Evolutionary conservation across 768 basidiomycete genomes (phyloP).

Genomic region (Mycena galopus): DNA sequence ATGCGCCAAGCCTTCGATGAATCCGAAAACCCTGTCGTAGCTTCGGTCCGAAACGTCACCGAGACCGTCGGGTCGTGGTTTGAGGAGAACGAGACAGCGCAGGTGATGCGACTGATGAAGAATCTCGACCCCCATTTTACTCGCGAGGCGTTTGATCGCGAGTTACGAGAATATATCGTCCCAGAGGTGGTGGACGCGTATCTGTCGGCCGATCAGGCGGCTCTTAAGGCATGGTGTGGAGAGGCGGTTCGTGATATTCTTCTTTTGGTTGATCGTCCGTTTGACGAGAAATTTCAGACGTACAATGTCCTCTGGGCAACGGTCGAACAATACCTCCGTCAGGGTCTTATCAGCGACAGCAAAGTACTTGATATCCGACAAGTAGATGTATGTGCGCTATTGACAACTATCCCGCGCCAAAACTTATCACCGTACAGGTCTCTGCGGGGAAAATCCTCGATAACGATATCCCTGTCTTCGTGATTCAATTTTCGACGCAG

Average conservation of each 20-base stretch:
- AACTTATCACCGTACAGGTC: conserved; percentile 59
- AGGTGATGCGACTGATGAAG: conserved; percentile 90
- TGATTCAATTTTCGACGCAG: conserved; percentile 93
- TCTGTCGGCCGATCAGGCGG: conserved; percentile 88
- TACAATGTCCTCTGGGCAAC: conserved; percentile 99
- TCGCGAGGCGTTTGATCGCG: conserved; percentile 88
- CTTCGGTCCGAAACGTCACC: conserved; percentile 85
- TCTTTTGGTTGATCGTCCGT: not conserved
- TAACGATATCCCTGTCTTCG: conserved; percentile 89
- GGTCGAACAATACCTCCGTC: conserved; percentile 92
- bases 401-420: not conserved
- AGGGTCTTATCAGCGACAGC: conserved; percentile 92
- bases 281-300: conserved; percentile 63
- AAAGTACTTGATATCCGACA: conserved; percentile 97
- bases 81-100: conserved; percentile 99
- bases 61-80: conserved; percentile 90
- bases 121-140: conserved; percentile 90
- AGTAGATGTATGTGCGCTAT: conserved; percentile 81
- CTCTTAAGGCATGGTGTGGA: conserved; percentile 91
- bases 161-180: conserved; percentile 95
- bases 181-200: conserved; percentile 99
- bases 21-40: conserved; percentile 91
- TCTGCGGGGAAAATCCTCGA: conserved; percentile 91
- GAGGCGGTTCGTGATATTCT: conserved; percentile 80
- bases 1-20: conserved; percentile 86